These are phyloP conservation scores for Drosera spatulata DNA, from an alignment of 179 eudicot genomes.

Conservation along the genomic window DNA sequence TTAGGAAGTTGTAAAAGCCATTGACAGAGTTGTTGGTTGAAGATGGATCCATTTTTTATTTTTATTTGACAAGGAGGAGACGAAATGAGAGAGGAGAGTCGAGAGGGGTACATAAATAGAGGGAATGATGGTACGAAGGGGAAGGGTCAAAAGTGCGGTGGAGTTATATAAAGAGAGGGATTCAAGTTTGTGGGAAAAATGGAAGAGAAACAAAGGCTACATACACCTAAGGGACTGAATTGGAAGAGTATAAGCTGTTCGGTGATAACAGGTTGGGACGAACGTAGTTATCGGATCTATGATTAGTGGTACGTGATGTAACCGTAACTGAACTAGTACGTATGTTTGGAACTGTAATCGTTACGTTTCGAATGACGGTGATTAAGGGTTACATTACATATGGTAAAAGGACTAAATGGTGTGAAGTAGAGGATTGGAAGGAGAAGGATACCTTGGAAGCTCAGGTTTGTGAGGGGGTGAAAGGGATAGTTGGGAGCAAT, in stretches of 20 bases:
- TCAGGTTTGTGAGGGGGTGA: slow-evolving; percentile 49
- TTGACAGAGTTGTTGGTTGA: slow-evolving; percentile 66
- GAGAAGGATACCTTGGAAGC: slow-evolving; percentile 24
- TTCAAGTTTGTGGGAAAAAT: slow-evolving; percentile 12
- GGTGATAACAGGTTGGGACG: too few relatives aligned
- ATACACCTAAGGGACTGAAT: slow-evolving; percentile 1
- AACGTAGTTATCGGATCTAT: too few relatives aligned
- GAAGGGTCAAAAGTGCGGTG: slow-evolving; percentile 4
- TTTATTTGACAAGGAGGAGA: background rate
- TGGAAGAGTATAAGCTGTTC: slow-evolving; percentile 6
- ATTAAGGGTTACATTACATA: too few relatives aligned
- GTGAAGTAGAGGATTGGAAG: slow-evolving; percentile 13
- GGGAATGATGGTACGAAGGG: slow-evolving; percentile 3
- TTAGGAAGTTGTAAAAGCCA: slow-evolving; percentile 74
- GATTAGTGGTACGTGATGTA: too few relatives aligned
- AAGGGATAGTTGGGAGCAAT: slow-evolving; percentile 77
- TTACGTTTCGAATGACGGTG: too few relatives aligned
- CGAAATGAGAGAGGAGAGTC: background rate
- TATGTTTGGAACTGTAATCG: too few relatives aligned
- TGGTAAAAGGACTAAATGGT: too few relatives aligned
- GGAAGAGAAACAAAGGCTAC: background rate
- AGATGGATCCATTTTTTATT: slow-evolving; percentile 43
- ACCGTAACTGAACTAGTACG: too few relatives aligned
- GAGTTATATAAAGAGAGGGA: slow-evolving; percentile 7
- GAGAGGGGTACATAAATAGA: slow-evolving; percentile 9